Base-by-base conservation (phyloP, 2,329 filamentous ascomycete species). In the Fusarium sp. region DNA sequence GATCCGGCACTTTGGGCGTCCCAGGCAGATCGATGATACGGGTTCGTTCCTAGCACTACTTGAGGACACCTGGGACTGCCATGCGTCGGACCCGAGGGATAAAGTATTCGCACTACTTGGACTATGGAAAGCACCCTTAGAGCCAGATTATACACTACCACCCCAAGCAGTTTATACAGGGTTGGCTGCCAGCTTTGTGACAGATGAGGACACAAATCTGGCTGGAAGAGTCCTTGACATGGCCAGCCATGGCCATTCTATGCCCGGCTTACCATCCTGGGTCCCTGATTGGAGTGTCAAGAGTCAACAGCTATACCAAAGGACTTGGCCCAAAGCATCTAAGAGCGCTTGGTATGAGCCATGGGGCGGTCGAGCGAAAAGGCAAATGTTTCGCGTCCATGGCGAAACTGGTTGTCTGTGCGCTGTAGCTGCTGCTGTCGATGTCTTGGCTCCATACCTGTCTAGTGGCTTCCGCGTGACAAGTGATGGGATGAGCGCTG, bases 41-140 rank as follows among this genome's bases (percentile, higher is more conserved):
- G 2, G 1, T 7, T 14, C 4, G 0, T 60, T 60, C 14, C 32
- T 59, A 18, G 11, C 32, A 2, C 8, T 59, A 7, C 25, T 60
- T 1, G 7, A 7, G 2, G 54, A 60, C 25, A 60, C 57, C 1
- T 10, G 42, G 7, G 43, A 59, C 13, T 60, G 57, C 16, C 6
- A 48, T 6, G 57, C 57, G 11, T n/a, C 42, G 2, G 57, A 60
- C 3, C 57, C 57, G 5, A 59, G 57, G 9, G 57, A 59, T 9
- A 60, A 60, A 25, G 14, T 60, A 0, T 60, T 60, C 10, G 54
- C 54, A 5, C 13, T 60, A 16, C 21, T 60, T 12, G 57, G 57
- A 0, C 42, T 60, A 0, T 60, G 57, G 54, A 4, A 59, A n/a
- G 14, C 7, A 1, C 0, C 0, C 0, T 0, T 48, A 3, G 54